These are phyloP conservation scores for Anacardium occidentale DNA, from an alignment of 345 rosid genomes.

Conservation along the genomic window DNA sequence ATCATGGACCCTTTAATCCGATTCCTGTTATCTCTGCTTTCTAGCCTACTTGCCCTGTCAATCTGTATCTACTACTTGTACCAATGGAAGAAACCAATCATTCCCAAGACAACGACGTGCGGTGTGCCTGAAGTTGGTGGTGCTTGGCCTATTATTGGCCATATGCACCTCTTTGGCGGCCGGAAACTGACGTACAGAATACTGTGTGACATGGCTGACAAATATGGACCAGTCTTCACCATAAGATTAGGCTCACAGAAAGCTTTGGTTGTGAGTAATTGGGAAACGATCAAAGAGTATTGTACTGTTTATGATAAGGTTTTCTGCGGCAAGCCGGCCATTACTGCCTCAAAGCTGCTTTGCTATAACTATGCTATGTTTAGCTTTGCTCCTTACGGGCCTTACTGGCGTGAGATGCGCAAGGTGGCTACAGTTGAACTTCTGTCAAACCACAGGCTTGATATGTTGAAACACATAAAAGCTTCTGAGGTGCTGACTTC, in stretches of 20 bases:
- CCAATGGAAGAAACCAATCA: neutral
- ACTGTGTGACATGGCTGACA: conserved; percentile 36
- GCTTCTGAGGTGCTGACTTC: conserved; percentile 19
- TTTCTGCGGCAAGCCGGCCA: conserved; percentile 28
- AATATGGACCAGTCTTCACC: conserved; percentile 41
- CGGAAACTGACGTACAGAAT: conserved; percentile 24
- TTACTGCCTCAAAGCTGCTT: conserved; percentile 7
- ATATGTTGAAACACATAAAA: conserved; percentile 28
- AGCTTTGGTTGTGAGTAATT: conserved; percentile 36
- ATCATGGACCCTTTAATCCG: neutral
- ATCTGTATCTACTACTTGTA: neutral
- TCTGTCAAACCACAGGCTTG: conserved; percentile 31
- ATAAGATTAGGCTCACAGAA: conserved; percentile 35
- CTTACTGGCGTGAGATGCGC: conserved; percentile 40
- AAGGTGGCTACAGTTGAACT: conserved; percentile 28
- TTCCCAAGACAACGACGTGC: neutral
- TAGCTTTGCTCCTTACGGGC: conserved; percentile 29
- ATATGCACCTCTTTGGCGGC: conserved; percentile 9
- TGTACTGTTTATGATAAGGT: conserved; percentile 35
- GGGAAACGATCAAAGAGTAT: conserved; percentile 36
- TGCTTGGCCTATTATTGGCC: conserved; percentile 19
- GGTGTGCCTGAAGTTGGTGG: conserved; percentile 9
- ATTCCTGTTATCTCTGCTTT: neutral
- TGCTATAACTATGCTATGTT: conserved; percentile 31
- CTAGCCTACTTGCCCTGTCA: neutral